phyloP scores from a whole-genome alignment of 2,329 filamentous ascomycete species.

The Trichoderma arundinaceum region DNA sequence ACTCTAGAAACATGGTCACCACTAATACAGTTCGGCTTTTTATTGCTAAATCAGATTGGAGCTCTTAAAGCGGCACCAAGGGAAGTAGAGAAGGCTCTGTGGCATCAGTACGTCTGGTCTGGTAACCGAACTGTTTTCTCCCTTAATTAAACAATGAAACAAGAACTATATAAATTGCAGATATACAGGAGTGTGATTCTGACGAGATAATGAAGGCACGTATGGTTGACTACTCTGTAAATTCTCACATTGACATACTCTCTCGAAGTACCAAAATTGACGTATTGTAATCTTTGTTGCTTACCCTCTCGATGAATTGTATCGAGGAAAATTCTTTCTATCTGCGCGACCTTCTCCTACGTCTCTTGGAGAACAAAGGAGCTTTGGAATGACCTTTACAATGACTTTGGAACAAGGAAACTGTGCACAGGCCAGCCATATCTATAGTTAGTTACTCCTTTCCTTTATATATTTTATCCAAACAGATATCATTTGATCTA shows the following conservation, averaged over 20 bases:
- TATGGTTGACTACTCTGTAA: background rate
- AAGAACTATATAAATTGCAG: background rate
- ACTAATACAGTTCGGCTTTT: background rate
- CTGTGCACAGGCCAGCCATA: background rate
- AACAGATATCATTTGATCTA: background rate
- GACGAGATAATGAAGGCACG: background rate
- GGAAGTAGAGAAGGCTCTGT: too few species aligned
- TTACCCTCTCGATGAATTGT: background rate
- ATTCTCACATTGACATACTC: background rate
- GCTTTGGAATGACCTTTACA: constrained; percentile 10
- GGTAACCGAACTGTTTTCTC: background rate
- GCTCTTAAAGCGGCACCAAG: background rate
- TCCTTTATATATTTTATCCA: background rate
- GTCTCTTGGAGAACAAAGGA: constrained; percentile 17
- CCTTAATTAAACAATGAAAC: background rate
- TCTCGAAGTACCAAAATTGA: background rate
- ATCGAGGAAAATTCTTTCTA: background rate
- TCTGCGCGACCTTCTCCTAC: background rate
- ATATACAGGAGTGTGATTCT: background rate
- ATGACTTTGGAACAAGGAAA: background rate
- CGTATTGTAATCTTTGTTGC: background rate
- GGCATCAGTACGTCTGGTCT: background rate
- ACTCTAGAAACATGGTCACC: too few species aligned
- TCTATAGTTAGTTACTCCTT: background rate
- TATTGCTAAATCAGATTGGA: background rate